phyloP scores from a whole-genome alignment of 768 basidiomycete species.

The Candolleomyces eurysporus region DNA sequence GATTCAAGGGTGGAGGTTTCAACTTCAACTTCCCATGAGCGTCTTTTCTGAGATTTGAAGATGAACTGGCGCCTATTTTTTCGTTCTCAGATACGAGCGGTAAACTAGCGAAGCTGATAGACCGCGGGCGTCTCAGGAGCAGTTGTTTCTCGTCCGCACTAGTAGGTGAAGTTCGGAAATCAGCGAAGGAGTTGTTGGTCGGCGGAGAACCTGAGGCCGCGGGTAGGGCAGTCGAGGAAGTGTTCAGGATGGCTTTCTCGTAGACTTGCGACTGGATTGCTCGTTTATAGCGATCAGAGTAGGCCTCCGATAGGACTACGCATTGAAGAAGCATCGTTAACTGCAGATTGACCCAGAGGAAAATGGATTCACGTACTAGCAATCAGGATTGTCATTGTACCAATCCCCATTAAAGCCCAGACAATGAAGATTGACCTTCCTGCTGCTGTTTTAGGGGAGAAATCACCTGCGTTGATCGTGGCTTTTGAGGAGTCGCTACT shows the following conservation, averaged over 20 bases:
- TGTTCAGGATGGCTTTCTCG: neutral
- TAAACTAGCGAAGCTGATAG: neutral
- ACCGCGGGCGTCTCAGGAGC: neutral
- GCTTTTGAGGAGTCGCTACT: neutral
- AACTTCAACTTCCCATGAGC: no score
- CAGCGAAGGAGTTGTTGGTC: neutral
- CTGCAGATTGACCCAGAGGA: neutral
- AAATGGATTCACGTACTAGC: conserved; percentile 47
- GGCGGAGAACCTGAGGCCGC: neutral
- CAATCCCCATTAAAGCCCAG: conserved; percentile 78
- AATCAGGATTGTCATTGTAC: conserved; percentile 71
- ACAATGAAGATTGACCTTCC: conserved; percentile 76
- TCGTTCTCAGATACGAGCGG: no score
- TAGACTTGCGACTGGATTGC: conserved; percentile 40
- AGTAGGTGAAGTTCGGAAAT: no score
- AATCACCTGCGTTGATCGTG: conserved; percentile 44
- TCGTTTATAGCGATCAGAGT: conserved; percentile 60
- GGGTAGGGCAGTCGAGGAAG: neutral
- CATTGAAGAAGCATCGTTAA: neutral
- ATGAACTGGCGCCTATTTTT: no score
- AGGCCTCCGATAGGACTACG: conserved; percentile 64
- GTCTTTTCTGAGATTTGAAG: no score
- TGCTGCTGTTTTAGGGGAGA: conserved; percentile 57
- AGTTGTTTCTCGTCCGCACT: neutral
- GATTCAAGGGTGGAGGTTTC: no score